phyloP scores from a whole-genome alignment of 495 filamentous ascomycete genomes.

The Daldinia childiae region DNA sequence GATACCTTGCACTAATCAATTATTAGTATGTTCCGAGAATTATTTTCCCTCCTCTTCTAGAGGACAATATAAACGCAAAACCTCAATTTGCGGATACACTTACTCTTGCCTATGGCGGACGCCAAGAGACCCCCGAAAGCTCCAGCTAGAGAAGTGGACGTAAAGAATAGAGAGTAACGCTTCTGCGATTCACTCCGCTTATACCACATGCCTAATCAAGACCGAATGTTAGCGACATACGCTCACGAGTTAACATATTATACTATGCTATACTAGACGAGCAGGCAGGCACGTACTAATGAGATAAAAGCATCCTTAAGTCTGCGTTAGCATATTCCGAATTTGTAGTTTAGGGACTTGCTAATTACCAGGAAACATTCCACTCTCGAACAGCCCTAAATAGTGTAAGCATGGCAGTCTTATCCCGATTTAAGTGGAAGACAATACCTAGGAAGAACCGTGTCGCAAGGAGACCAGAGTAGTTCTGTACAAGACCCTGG shows the following conservation, averaged over 20 bases:
- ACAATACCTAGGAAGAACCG: constrained; percentile 74
- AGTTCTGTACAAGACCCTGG: constrained; percentile 83
- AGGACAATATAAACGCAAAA: too few species aligned
- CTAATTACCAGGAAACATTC: constrained; percentile 77
- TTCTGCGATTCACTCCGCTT: constrained; percentile 85
- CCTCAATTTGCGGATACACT: too few species aligned
- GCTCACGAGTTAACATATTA: background rate
- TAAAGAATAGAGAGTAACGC: constrained; percentile 90
- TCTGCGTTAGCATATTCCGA: constrained; percentile 36
- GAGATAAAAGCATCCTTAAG: constrained; percentile 75
- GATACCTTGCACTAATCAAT: constrained; percentile 63
- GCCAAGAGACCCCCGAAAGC: constrained; percentile 89
- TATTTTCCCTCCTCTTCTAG: background rate
- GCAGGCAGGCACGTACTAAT: constrained; percentile 51
- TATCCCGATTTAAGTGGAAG: background rate
- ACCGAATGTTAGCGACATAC: constrained; percentile 13
- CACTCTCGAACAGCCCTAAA: constrained; percentile 81
- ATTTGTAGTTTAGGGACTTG: constrained; percentile 35
- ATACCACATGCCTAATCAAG: constrained; percentile 79
- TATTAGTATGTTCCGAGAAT: constrained; percentile 19
- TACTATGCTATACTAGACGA: constrained; percentile 10
- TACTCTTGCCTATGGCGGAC: constrained; percentile 80
- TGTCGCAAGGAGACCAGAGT: constrained; percentile 79
- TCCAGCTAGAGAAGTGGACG: constrained; percentile 80
- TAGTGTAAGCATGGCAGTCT: constrained; percentile 1